Percentiles rank a stretch among this genome's conserved stretches.
These are phyloP conservation scores for Hypomyces perniciosus DNA, from an alignment of 2,329 filamentous ascomycete genomes.

Conservation along the genomic window DNA sequence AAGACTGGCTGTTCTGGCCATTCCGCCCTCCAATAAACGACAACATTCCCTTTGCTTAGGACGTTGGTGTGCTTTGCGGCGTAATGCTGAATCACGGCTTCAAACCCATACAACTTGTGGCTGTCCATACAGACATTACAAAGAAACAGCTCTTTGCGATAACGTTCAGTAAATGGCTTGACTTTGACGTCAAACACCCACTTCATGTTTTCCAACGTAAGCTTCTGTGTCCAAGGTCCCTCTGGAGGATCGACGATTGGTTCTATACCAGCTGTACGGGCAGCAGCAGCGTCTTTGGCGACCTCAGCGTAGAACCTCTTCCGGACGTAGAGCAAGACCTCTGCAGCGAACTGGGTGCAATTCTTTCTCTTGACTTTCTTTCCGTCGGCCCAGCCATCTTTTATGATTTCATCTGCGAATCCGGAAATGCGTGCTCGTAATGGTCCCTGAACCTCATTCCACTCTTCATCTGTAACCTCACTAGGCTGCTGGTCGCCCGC, in stretches of 20 bases:
- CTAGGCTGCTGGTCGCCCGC: constrained; percentile 20
- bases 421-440: constrained; percentile 58
- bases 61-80: constrained; percentile 71
- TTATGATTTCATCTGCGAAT: constrained; percentile 66
- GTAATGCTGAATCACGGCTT: constrained; percentile 76
- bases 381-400: constrained; percentile 58
- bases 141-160: constrained; percentile 67
- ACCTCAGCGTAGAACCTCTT: constrained; percentile 59
- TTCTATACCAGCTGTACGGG: constrained; percentile 39
- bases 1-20: constrained; percentile 76
- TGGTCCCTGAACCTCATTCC: constrained; percentile 64
- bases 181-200: constrained; percentile 77
- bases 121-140: constrained; percentile 63
- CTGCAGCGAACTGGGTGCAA: constrained; percentile 62
- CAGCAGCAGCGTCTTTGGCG: constrained; percentile 44
- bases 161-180: constrained; percentile 59
- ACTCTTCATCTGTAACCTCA: constrained; percentile 60
- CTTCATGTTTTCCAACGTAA: constrained; percentile 80
- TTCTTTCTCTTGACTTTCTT: constrained; percentile 57
- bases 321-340: constrained; percentile 63
- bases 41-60: constrained; percentile 64
- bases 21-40: constrained; percentile 74
- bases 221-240: constrained; percentile 51
- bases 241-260: constrained; percentile 43
- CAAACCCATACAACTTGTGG: constrained; percentile 66